These are phyloP conservation scores for Cyberlindnera nakhonratchasimensis DNA, from an alignment of 805 yeast species.

Conservation along the genomic window DNA sequence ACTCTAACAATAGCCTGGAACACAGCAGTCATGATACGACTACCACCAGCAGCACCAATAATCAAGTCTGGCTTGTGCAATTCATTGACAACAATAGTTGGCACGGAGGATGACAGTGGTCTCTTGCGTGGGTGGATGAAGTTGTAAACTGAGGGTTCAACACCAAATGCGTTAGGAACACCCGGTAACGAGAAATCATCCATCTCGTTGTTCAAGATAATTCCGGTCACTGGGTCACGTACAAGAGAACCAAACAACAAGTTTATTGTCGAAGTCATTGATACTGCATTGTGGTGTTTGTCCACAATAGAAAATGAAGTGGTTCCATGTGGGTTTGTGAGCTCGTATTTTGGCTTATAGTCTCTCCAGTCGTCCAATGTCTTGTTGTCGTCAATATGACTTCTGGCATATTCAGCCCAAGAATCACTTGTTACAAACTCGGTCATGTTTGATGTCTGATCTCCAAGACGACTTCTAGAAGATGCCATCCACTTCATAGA, in stretches of 20 bases:
- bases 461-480: conserved; percentile 84
- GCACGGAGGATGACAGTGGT: conserved; percentile 82
- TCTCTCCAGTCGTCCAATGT: conserved; percentile 66
- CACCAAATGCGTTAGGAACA: conserved; percentile 68
- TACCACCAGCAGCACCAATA: conserved; percentile 94
- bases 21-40: conserved; percentile 77
- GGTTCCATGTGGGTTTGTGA: conserved; percentile 85
- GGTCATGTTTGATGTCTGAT: conserved; percentile 42
- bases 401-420: conserved; percentile 55
- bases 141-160: conserved; percentile 79
- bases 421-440: conserved; percentile 34
- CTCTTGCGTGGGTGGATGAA: conserved; percentile 71
- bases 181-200: conserved; percentile 85
- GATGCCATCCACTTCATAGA: conserved; percentile 93
- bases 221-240: conserved; percentile 78
- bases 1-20: conserved; percentile 74
- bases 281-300: conserved; percentile 67
- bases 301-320: conserved; percentile 84
- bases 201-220: conserved; percentile 86
- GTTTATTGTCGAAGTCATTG: conserved; percentile 87
- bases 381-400: conserved; percentile 48
- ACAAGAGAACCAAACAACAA: conserved; percentile 78
- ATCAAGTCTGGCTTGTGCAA: conserved; percentile 55
- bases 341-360: conserved; percentile 76
- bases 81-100: conserved; percentile 58